These are phyloP conservation scores for Citrus inodora DNA, from an alignment of 345 rosid species.

Conservation along the genomic window DNA sequence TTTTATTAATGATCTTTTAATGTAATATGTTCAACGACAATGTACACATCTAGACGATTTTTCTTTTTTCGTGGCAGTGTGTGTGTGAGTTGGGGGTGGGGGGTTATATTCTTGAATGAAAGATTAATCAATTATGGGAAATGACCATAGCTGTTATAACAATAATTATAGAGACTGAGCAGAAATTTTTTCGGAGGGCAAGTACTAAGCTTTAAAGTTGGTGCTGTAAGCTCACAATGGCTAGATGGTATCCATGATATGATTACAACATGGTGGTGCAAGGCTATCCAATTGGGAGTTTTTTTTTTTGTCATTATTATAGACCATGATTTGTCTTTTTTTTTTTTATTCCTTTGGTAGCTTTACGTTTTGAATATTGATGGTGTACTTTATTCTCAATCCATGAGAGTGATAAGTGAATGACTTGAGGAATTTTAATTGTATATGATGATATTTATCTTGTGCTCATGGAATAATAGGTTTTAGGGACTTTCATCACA, in stretches of 20 bases:
- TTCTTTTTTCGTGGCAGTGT: no score
- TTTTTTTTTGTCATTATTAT: no score
- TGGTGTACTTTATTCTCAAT: background rate
- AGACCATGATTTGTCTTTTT: background rate
- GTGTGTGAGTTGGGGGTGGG: no score
- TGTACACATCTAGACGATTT: background rate
- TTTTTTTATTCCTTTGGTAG: background rate
- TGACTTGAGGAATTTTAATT: background rate
- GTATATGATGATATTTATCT: background rate
- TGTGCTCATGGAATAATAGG: slow-evolving; percentile 41
- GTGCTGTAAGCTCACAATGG: background rate
- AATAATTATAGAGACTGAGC: background rate
- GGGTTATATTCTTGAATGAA: background rate
- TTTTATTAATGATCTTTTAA: no score
- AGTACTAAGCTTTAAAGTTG: background rate
- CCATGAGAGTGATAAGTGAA: background rate
- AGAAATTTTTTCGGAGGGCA: background rate
- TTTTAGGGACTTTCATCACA: slow-evolving; percentile 79
- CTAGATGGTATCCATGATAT: background rate
- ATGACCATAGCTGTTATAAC: background rate
- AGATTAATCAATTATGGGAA: background rate
- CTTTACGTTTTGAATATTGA: background rate
- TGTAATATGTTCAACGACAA: no score
- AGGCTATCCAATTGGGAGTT: background rate
- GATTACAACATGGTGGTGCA: background rate